Evolutionary conservation across 1,139 yeast genomes (phyloP).

Genomic region (Insectozyma bohioensis): DNA sequence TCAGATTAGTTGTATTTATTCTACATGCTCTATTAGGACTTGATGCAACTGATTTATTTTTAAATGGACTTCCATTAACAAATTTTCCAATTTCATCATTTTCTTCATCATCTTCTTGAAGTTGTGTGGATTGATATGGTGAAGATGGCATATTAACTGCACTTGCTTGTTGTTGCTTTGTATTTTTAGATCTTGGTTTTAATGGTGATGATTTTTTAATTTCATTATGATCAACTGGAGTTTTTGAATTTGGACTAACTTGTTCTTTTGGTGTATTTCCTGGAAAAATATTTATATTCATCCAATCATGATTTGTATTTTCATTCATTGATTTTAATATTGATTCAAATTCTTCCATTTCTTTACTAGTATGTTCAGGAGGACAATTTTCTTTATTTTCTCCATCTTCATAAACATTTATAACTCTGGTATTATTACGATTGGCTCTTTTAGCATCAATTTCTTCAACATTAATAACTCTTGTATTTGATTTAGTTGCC

Average conservation of each 20-base stretch:
- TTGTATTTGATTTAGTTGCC: conserved; percentile 48
- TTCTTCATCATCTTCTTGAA: conserved; percentile 7
- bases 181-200: conserved; percentile 21
- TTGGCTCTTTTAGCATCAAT: conserved; percentile 41
- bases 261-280: conserved; percentile 49
- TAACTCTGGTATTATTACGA: conserved; percentile 46
- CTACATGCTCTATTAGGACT: conserved; percentile 39
- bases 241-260: conserved; percentile 43
- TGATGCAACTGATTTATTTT: conserved; percentile 12
- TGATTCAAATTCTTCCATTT: conserved; percentile 39
- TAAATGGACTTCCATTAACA: conserved; percentile 10
- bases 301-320: conserved; percentile 32
- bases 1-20: conserved; percentile 37
- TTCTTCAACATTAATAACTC: conserved; percentile 37
- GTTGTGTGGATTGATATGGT: conserved; percentile 21
- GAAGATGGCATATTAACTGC: conserved; percentile 47
- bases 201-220: conserved; percentile 14
- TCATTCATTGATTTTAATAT: conserved; percentile 34
- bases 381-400: conserved; percentile 48
- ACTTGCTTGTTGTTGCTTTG: too few relatives aligned
- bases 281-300: conserved; percentile 39
- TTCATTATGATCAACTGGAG: conserved; percentile 26
- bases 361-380: conserved; percentile 24
- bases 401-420: conserved; percentile 24
- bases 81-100: conserved; percentile 11